Base-by-base conservation (phyloP, 371 early-diverging fungal species). In the Mucor lusitanicus region DNA sequence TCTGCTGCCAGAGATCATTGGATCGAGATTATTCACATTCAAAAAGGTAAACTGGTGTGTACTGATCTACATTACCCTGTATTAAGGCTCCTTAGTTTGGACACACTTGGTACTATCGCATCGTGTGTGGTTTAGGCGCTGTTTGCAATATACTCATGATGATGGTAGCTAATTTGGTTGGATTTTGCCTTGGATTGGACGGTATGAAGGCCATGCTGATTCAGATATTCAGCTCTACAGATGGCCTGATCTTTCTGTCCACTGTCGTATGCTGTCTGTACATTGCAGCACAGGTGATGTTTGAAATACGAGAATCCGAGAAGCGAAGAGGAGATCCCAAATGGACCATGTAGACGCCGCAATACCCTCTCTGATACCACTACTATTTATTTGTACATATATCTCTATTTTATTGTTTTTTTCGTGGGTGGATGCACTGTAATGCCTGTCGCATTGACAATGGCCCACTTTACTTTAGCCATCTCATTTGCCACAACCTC, bases 131-230 rank as follows among this genome's bases (percentile, higher is more conserved):
- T 0, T 3, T 88, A 2, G 99, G 96, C 12, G 95, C 90, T 6
- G 91, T 91, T 3, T 69, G 84, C 19, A 98, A 97, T 75, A 93
- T 97, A n/a, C 64, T 93, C 19, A 79, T 92, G 76, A 96, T 98
- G 97, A 94, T 95, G 89, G 82, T 88, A 62, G 98, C 95, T 8
- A 98, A 98, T 73, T 72, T 98, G 48, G 95, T 98, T 23, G 99
- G 99, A 1, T 98, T 98, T 75, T 89, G 90, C 46, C 89, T 95
- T 21, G 97, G 96, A 3, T 73, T 92, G 15, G 97, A 93, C 59
- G 96, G 97, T 4, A 85, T 93, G 66, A 80, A 85, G 58, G 81
- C 80, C 28, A 90, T 94, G 90, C 63, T 90, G 8, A 59, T 40
- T 13, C 67, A 75, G 6, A 80, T 85, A 15, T 82, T 86, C 67